These are phyloP conservation scores for Lathyrus tuberosus DNA, from an alignment of 306 rosid species.

Conservation along the genomic window DNA sequence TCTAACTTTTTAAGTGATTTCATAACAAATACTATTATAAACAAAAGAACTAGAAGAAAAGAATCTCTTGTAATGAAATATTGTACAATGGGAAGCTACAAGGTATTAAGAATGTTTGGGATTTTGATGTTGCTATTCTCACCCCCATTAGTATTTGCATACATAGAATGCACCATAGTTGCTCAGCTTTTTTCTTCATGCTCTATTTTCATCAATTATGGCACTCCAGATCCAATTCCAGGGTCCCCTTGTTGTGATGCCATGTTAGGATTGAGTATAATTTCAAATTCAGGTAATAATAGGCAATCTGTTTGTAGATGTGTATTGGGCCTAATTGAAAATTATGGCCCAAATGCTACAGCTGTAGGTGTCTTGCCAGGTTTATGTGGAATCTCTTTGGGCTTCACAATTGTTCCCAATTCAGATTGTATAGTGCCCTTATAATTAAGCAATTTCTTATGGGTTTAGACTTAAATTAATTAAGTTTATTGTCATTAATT, in stretches of 20 bases:
- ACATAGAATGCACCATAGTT: constrained; percentile 53
- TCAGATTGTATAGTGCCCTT: constrained; percentile 42
- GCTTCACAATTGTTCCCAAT: constrained; percentile 55
- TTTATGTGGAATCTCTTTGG: constrained; percentile 63
- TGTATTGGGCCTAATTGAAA: constrained; percentile 50
- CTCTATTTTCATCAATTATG: constrained; percentile 52
- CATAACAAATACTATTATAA: not conserved
- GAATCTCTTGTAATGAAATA: not conserved
- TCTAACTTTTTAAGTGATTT: not conserved
- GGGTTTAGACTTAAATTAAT: not conserved
- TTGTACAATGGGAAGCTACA: constrained; percentile 39
- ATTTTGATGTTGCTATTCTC: constrained; percentile 19
- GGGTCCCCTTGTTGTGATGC: constrained; percentile 64
- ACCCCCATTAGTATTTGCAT: constrained; percentile 28
- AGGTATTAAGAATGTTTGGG: constrained; percentile 36
- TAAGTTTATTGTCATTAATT: not conserved
- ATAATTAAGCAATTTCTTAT: not conserved
- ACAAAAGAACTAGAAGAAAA: not conserved
- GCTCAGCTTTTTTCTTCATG: constrained; percentile 47
- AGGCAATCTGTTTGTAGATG: constrained; percentile 51
- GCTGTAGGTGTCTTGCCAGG: constrained; percentile 58
- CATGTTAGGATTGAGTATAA: constrained; percentile 41
- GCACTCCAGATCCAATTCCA: constrained; percentile 57
- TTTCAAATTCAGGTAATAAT: constrained; percentile 39
- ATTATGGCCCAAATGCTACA: constrained; percentile 47